Evolutionary conservation across 805 yeast genomes (phyloP), one percentile per base, ranked within the genome.

Genomic region (Myxozyma monticola): DNA sequence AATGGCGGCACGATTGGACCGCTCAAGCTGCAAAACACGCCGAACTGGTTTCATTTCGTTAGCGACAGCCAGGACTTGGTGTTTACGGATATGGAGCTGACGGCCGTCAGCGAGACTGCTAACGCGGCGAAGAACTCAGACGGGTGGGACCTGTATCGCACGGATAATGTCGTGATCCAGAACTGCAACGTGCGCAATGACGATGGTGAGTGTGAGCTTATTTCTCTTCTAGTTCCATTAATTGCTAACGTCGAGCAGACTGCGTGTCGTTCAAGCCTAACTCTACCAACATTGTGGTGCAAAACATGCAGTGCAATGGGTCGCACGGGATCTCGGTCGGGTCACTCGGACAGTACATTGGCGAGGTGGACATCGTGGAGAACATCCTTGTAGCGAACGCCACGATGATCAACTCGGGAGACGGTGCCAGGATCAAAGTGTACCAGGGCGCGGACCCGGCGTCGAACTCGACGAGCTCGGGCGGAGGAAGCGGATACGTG

Each of bases 241-340:
- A n/a, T n/a, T n/a, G n/a, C n/a, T n/a, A n/a, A n/a, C n/a, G n/a
- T n/a, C n/a, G n/a, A n/a, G n/a, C 10, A 26, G 38, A 35, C 25
- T 35, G 38, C 18, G 38, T 35, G 7, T 35, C 38, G 5, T 35
- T 35, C 25, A 35, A 35, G 38, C 38, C 38, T 5, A 35, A 35
- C 25, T 12, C 22, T n/a, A 35, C 38, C 7, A 35, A 35, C 14
- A 14, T 35, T 9, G 9, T 35, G 38, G 38, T 35, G 7, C 38
- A 35, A 17, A 35, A 35, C 22, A 5, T 35, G 25, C 20, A n/a
- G 7, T 35, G 38, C 38, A 35, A 35, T 17, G 38, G 38, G 24
- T 35, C 38, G n/a, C 38, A 35, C 14, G 38, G 38, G n/a, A 35
- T 35, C 18, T 35, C 38, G 25, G 38, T 35, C 18, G 38, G 38